Percentiles rank a stretch among this genome's conserved stretches.
phyloP scores from a whole-genome alignment of 73 alveolate species.

The Tetrahymena thermophila region DNA sequence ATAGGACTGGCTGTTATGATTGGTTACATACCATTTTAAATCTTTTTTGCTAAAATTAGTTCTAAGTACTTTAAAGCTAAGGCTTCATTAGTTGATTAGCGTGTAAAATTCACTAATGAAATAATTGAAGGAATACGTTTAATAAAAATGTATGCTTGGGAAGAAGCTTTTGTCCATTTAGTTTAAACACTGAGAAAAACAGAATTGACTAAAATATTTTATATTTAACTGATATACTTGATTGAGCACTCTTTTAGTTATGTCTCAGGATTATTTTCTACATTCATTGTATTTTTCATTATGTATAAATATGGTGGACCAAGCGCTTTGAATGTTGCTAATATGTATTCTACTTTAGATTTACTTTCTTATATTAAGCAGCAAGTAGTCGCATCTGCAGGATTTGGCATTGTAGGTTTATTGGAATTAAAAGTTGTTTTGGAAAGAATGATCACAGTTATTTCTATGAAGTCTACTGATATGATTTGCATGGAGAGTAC shows the following conservation, averaged over 20 bases:
- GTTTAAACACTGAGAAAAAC: not conserved
- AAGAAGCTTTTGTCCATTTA: conserved; percentile 4
- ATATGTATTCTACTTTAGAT: not conserved
- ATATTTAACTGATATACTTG: not conserved
- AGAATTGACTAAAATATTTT: not conserved
- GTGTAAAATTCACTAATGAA: conserved; percentile 24
- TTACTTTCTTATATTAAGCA: not conserved
- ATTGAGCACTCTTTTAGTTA: not conserved
- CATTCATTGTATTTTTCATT: not conserved
- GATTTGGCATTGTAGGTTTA: not conserved
- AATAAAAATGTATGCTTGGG: conserved; percentile 49
- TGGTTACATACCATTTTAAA: not conserved
- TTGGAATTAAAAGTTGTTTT: not conserved
- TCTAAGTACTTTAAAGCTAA: not conserved
- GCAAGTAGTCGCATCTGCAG: not conserved
- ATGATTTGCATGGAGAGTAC: not conserved
- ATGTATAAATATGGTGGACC: not conserved
- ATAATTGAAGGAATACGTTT: conserved; percentile 38
- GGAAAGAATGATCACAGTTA: not conserved
- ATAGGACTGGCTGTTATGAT: not conserved
- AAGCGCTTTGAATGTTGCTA: not conserved
- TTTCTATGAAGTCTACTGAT: not conserved
- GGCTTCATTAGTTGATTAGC: conserved; percentile 4
- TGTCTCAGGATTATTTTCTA: not conserved
- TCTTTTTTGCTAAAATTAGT: not conserved